These are phyloP conservation scores for Plasmodium blacklocki DNA, from an alignment of 169 alveolate genomes.

Conservation along the genomic window DNA sequence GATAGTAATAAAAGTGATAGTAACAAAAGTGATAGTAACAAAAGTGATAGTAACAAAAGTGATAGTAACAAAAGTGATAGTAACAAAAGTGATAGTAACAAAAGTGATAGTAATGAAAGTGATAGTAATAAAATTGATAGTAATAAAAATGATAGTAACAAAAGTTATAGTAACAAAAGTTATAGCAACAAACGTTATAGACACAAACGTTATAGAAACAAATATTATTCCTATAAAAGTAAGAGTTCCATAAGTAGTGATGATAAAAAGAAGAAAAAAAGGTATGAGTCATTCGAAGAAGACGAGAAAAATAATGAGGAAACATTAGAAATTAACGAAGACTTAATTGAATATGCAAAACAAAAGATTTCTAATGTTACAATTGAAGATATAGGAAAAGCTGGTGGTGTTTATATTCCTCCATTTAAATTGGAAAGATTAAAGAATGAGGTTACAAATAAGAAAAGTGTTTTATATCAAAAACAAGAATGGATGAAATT, in stretches of 20 bases:
- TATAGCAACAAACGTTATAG: background rate
- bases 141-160: background rate
- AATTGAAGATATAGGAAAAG: slow-evolving; percentile 79
- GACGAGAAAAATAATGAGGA: slow-evolving; percentile 18
- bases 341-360: slow-evolving; percentile 79
- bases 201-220: background rate
- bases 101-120: slow-evolving; percentile 5
- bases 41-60: background rate
- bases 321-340: slow-evolving; percentile 72
- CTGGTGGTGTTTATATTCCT: slow-evolving; percentile 98
- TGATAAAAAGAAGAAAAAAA: background rate
- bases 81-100: slow-evolving; percentile 5
- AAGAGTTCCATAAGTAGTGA: background rate
- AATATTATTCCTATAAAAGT: too few relatives aligned
- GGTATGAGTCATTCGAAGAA: slow-evolving; percentile 24
- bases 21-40: background rate
- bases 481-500: slow-evolving; percentile 98
- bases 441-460: slow-evolving; percentile 92
- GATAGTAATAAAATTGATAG: background rate
- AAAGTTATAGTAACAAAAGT: background rate
- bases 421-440: slow-evolving; percentile 96
- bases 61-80: slow-evolving; percentile 6
- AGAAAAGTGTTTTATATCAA: slow-evolving; percentile 93
- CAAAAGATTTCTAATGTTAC: slow-evolving; percentile 77
- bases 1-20: slow-evolving; percentile 1